Conservation (phyloP, 2,329 filamentous ascomycete species). For the Ophiocordyceps camponoti-rufipedis region DNA sequence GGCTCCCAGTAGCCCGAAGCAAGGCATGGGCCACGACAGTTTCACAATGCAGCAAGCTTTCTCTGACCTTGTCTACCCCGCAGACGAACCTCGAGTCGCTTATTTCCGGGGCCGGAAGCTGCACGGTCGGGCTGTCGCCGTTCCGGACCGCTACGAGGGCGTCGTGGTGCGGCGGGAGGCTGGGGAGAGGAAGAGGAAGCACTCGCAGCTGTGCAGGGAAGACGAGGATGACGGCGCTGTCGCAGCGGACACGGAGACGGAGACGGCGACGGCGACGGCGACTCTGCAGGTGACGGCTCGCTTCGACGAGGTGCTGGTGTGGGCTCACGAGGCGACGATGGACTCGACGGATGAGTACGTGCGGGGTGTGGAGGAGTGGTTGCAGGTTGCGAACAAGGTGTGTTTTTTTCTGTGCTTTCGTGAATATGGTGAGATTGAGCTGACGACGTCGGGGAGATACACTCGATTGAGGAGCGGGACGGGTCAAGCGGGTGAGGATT, state of each 20-base stretch:
- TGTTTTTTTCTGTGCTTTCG: background rate
- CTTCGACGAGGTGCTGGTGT: slow-evolving; percentile 66
- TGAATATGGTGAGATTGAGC: background rate
- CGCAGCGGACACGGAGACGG: slow-evolving; percentile 25
- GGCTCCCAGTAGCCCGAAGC: slow-evolving; percentile 27
- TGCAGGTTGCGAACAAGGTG: slow-evolving; percentile 54
- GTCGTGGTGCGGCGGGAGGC: slow-evolving; percentile 29
- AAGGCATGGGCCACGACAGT: slow-evolving; percentile 10
- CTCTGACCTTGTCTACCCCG: too few relatives aligned
- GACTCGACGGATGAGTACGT: slow-evolving; percentile 49
- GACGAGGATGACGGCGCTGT: slow-evolving; percentile 17
- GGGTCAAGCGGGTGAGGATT: background rate
- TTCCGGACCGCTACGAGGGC: slow-evolving; percentile 58
- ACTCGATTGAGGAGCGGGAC: background rate
- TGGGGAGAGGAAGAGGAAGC: slow-evolving; percentile 12
- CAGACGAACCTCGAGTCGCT: slow-evolving; percentile 34
- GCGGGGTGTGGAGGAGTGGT: slow-evolving; percentile 65
- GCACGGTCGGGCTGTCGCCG: slow-evolving; percentile 41
- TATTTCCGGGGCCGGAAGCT: slow-evolving; percentile 73
- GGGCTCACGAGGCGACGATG: slow-evolving; percentile 57
- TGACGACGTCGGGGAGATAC: background rate
- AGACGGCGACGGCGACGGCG: slow-evolving; percentile 34
- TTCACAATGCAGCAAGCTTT: background rate
- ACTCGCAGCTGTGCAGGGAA: slow-evolving; percentile 7
- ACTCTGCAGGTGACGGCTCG: slow-evolving; percentile 42